phyloP scores from a whole-genome alignment of 331 rosid species.

The Pyrus hybrid region DNA sequence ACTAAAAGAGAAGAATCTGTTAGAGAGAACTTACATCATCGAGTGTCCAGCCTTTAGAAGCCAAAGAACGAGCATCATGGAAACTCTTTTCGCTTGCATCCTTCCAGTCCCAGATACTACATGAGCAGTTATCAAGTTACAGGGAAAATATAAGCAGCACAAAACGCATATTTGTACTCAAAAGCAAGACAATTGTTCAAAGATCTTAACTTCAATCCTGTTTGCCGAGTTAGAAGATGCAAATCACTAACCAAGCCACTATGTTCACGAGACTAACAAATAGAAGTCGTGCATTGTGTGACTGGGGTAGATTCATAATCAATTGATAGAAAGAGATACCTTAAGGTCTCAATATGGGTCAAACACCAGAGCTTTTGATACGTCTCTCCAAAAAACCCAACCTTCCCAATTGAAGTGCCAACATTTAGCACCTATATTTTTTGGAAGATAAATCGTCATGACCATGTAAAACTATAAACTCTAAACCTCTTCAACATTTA shows the following conservation, averaged over 20 bases:
- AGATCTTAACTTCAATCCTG: not conserved
- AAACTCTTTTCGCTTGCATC: constrained; percentile 58
- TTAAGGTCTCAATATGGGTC: constrained; percentile 78
- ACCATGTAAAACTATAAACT: not conserved
- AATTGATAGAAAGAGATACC: constrained; percentile 36
- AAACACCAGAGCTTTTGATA: constrained; percentile 87
- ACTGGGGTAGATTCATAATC: not conserved
- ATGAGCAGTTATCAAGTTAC: constrained; percentile 5
- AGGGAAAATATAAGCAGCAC: not conserved
- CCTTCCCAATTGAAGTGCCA: constrained; percentile 79
- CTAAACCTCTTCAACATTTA: not conserved
- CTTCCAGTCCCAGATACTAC: constrained; percentile 85
- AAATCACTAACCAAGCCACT: not conserved
- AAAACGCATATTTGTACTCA: not conserved
- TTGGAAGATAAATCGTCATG: not conserved
- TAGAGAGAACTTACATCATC: constrained; percentile 42
- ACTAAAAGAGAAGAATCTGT: not conserved
- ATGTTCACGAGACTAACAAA: not conserved
- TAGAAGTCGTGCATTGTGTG: not conserved
- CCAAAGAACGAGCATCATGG: constrained; percentile 63
- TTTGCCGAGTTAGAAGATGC: not conserved
- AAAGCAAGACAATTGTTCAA: not conserved
- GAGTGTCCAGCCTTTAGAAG: constrained; percentile 62
- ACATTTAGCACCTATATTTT: constrained; percentile 69
- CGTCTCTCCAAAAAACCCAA: constrained; percentile 78